Evolutionary conservation across 2,329 filamentous ascomycete species (phyloP).

Genomic region (Salinomyces thailandicus): DNA sequence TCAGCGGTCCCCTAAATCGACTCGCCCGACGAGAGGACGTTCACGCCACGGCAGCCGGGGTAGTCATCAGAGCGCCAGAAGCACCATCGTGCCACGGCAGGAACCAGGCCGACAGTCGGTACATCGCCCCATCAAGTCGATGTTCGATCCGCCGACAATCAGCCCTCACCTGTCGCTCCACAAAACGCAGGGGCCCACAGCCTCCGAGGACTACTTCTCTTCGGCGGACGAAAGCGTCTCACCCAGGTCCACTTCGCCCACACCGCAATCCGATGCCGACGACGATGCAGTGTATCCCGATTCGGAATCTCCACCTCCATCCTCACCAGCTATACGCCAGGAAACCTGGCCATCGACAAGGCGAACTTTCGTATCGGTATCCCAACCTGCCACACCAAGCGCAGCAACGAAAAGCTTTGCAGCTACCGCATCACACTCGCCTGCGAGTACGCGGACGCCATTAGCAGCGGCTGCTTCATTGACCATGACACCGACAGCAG

Average conservation of each 20-base stretch:
- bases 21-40: neutral
- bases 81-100: slow-evolving; percentile 4
- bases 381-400: slow-evolving; percentile 21
- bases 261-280: slow-evolving; percentile 2
- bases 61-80: slow-evolving; percentile 6
- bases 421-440: slow-evolving; percentile 1
- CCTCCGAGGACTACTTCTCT: slow-evolving; percentile 6
- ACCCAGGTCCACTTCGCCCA: slow-evolving; percentile 1
- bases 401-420: slow-evolving; percentile 7
- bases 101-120: neutral
- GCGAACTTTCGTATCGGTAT: slow-evolving; percentile 8
- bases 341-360: slow-evolving; percentile 14
- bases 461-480: neutral
- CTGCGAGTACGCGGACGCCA: slow-evolving; percentile 3
- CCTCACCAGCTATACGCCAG: slow-evolving; percentile 21
- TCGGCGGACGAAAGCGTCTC: slow-evolving; percentile 6
- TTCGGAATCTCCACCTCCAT: slow-evolving; percentile 12
- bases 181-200: neutral
- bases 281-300: slow-evolving; percentile 3
- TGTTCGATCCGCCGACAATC: slow-evolving; percentile 3
- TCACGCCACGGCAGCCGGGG: slow-evolving; percentile 5
- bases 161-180: neutral
- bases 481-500: slow-evolving; percentile 1
- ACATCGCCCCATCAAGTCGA: slow-evolving; percentile 4
- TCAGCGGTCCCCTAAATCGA: neutral